Evolutionary conservation across 352 stramenopile species (phyloP).

Genomic region (Phytophthora crassamura): DNA sequence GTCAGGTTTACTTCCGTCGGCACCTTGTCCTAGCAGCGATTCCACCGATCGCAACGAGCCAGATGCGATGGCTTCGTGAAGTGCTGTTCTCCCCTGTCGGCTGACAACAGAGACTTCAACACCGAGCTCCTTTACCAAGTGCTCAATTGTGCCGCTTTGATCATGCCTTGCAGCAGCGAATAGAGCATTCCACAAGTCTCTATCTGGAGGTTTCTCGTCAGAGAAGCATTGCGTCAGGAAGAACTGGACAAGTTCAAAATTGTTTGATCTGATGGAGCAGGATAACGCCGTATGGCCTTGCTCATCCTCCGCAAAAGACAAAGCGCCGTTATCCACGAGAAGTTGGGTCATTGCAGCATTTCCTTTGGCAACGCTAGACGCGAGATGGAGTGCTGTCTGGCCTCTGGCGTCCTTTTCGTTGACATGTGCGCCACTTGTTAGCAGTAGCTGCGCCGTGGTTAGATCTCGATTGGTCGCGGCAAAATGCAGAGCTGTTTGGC

Average conservation of each 20-base stretch:
- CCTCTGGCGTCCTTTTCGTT: no score
- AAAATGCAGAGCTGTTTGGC: no score
- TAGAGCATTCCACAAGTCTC: background rate
- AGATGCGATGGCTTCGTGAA: slow-evolving; percentile 1
- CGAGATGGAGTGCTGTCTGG: no score
- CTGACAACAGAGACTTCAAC: background rate
- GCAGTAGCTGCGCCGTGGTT: no score
- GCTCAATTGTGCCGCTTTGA: background rate
- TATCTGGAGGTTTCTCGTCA: background rate
- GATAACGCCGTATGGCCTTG: no score
- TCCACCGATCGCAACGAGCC: background rate
- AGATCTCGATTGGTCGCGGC: no score
- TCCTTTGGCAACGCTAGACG: no score
- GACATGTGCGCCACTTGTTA: no score
- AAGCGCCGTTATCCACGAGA: no score
- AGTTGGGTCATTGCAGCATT: no score
- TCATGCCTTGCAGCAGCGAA: slow-evolving; percentile 2
- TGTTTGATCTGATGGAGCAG: no score
- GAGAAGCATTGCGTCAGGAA: background rate
- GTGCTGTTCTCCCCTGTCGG: background rate
- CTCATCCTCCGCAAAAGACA: no score
- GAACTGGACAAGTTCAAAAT: slow-evolving; percentile 1
- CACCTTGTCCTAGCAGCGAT: slow-evolving; percentile 1
- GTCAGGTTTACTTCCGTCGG: background rate
- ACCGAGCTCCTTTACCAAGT: background rate